Conservation (phyloP, 108 stramenopile species). For the Nitzschia sp. region DNA sequence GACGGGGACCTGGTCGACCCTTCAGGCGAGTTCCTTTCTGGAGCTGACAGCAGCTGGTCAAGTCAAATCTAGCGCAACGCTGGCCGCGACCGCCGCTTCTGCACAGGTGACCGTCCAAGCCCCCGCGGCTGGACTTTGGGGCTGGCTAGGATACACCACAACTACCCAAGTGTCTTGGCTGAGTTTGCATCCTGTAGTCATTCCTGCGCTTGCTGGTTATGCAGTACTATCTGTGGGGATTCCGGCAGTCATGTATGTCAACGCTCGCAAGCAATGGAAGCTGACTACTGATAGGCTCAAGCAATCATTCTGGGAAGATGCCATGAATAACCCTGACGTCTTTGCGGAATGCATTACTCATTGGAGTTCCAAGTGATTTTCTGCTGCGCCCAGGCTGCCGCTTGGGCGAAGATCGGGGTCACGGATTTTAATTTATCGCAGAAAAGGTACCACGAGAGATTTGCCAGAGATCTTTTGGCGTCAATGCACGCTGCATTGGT, state of each 20-base stretch:
- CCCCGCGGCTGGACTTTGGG: conserved; percentile 80
- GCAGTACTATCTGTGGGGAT: conserved; percentile 67
- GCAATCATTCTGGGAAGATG: conserved; percentile 68
- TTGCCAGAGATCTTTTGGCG: too few relatives aligned
- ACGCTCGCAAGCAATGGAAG: conserved; percentile 59
- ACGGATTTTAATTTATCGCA: too few relatives aligned
- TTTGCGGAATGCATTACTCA: conserved; percentile 73
- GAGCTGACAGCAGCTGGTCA: conserved; percentile 65
- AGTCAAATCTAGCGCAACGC: conserved; percentile 69
- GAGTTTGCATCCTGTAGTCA: conserved; percentile 63
- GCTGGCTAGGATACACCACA: conserved; percentile 74
- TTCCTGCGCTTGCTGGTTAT: conserved; percentile 74
- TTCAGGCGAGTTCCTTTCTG: conserved; percentile 58
- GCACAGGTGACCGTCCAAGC: conserved; percentile 63
- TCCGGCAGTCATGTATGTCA: conserved; percentile 56
- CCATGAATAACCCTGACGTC: conserved; percentile 56
- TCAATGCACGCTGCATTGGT: too few relatives aligned
- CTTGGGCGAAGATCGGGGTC: conserved; percentile 3
- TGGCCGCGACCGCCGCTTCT: conserved; percentile 60
- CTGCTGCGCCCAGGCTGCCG: background rate
- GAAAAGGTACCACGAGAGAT: too few relatives aligned
- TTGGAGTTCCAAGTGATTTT: conserved; percentile 48
- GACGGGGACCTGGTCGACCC: conserved; percentile 60
- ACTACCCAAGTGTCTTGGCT: conserved; percentile 47
- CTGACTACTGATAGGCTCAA: conserved; percentile 52